phyloP scores from a whole-genome alignment of 257 asterid species.

The Craterostigma plantagineum region DNA sequence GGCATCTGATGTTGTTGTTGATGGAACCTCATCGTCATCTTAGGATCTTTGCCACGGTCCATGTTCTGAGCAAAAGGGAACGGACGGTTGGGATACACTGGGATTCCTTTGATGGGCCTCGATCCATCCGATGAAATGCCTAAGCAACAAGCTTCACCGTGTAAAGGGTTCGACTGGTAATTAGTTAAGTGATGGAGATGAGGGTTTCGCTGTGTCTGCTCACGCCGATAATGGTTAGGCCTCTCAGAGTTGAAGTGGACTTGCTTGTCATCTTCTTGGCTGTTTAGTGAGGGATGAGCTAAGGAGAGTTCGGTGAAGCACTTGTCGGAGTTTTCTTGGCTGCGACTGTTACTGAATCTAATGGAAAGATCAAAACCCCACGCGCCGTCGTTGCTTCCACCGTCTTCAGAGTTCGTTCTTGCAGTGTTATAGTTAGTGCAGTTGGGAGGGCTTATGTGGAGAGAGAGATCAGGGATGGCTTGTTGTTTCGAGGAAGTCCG shows the following conservation, averaged over 20 bases:
- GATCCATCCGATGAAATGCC: conserved; percentile 37
- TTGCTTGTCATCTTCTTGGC: conserved; percentile 6
- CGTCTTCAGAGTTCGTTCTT: conserved; percentile 3
- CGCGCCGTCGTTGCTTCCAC: conserved; percentile 1
- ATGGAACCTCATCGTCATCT: conserved; percentile 15
- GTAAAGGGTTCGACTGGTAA: conserved; percentile 18
- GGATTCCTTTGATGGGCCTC: conserved; percentile 68
- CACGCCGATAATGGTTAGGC: conserved; percentile 4
- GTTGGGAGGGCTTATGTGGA: conserved; percentile 75
- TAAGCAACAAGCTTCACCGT: conserved; percentile 26
- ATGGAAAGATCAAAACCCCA: conserved; percentile 16
- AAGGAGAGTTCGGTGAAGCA: conserved; percentile 52
- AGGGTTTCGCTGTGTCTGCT: conserved; percentile 33
- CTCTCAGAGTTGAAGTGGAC: too few species aligned
- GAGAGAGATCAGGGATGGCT: conserved; percentile 95
- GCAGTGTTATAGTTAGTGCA: conserved; percentile 7
- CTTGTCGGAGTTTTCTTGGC: conserved; percentile 2
- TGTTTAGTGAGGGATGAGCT: conserved; percentile 30
- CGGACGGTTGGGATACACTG: conserved; percentile 46
- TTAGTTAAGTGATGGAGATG: conserved; percentile 12
- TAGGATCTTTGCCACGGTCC: conserved; percentile 14
- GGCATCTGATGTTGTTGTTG: too few species aligned
- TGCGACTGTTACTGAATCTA: conserved; percentile 4
- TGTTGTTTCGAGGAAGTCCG: conserved; percentile 3
- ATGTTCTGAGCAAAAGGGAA: conserved; percentile 33